A percentile compares a stretch with the other conserved stretches of the same genome.
Conservation (phyloP, 495 filamentous ascomycete species). For the Hypoxylon lienhwacheense region DNA sequence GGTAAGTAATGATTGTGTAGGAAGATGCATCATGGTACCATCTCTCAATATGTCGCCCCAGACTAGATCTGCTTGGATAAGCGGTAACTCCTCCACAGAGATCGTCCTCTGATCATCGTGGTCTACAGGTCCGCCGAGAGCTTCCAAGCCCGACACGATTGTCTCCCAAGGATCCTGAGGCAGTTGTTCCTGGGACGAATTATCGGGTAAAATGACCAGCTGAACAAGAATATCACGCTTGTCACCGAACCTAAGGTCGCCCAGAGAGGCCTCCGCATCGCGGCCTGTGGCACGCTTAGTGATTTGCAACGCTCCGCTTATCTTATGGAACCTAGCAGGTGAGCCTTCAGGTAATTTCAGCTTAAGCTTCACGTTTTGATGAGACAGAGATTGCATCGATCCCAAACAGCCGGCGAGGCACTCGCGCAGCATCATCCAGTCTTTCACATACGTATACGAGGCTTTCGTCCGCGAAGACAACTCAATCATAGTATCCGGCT, state of each 20-base stretch:
- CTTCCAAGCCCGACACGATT: constrained; percentile 92
- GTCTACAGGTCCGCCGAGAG: constrained; percentile 87
- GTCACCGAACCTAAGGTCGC: constrained; percentile 93
- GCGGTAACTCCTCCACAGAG: constrained; percentile 91
- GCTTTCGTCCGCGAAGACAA: constrained; percentile 94
- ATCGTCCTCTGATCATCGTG: constrained; percentile 80
- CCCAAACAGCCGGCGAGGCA: constrained; percentile 95
- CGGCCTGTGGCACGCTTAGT: constrained; percentile 97
- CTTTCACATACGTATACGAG: constrained; percentile 96
- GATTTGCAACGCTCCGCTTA: constrained; percentile 93
- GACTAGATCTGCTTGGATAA: constrained; percentile 92
- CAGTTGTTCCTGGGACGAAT: constrained; percentile 76
- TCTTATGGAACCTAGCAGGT: constrained; percentile 97
- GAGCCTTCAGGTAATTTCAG: constrained; percentile 93
- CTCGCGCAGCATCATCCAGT: constrained; percentile 99
- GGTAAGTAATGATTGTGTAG: constrained; percentile 87
- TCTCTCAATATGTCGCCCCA: constrained; percentile 96
- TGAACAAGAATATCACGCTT: constrained; percentile 97
- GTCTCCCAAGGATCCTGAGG: constrained; percentile 97
- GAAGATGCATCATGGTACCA: constrained; percentile 81
- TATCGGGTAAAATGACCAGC: constrained; percentile 89
- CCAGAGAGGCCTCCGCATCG: constrained; percentile 90
- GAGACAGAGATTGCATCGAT: constrained; percentile 92
- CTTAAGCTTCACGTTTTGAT: constrained; percentile 98
- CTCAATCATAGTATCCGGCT: constrained; percentile 98